Evolutionary conservation across 345 rosid genomes (phyloP), one percentile per base, ranked within the genome.

Genomic region (Cardiospermum halicacabum): DNA sequence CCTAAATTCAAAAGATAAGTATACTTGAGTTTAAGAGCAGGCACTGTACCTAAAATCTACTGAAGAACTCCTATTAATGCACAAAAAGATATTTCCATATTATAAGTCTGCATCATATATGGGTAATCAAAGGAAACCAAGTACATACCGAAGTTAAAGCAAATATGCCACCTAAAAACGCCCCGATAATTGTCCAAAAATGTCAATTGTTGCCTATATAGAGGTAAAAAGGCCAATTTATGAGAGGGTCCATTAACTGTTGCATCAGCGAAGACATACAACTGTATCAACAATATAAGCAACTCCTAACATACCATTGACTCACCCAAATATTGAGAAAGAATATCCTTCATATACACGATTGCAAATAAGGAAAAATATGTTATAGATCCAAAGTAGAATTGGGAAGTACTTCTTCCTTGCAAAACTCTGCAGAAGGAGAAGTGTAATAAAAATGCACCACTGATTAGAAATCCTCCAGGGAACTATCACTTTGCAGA

Each of bases 81-180:
- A 11, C 16, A 50, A 24, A 63, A 50, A 16, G 48, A 25, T 18
- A 4, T n/a, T 3, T 18, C 22, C 47, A 30, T 47, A 47, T 19
- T 15, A 18, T 18, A 28, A 45, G 3, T 19, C 31, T 19, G 25
- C 40, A 56, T 15, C 53, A 7, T 31, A 6, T 60, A 11, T 61
- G 37, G 32, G 9, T 4, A 58, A 21, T 27, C 19, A 12, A 58
- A 60, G 19, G 47, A 13, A 32, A 25, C 55, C 66, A 71, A 70
- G 69, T 11, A 66, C 53, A 64, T 90, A 93, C 97, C 97, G 37
- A 93, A 88, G 65, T 93, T 88, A 74, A 90, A 93, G 87, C 98
- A 90, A 67, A 90, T 93, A 65, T 93, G 97, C 98, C 97, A 93
- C 63, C 97, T 83, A 74, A 93, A 93, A 49, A 84, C 83, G 60